Percentiles rank a stretch among this genome's conserved stretches.
Conservation (phyloP, 768 basidiomycete genomes). For the Kockovaella imperatae region DNA sequence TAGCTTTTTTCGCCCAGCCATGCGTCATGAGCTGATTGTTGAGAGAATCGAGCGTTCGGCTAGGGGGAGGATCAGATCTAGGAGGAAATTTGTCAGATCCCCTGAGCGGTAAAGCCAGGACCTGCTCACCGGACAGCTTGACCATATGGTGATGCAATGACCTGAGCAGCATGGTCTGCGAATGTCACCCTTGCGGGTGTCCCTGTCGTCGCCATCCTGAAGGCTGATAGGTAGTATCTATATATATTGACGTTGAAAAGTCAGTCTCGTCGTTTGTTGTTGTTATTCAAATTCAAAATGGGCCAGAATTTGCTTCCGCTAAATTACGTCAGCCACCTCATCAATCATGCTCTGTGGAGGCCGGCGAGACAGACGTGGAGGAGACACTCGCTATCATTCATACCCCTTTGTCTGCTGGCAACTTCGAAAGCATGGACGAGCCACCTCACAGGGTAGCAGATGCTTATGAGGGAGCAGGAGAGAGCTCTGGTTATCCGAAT, state of each 20-base stretch:
- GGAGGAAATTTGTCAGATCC: not conserved
- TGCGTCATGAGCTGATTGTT: constrained; percentile 30
- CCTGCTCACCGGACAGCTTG: not conserved
- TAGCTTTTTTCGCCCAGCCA: constrained; percentile 29
- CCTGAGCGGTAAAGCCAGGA: not conserved
- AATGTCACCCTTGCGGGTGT: not conserved
- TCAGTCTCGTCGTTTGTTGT: too few relatives aligned
- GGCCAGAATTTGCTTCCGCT: too few relatives aligned
- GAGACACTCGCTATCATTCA: too few relatives aligned
- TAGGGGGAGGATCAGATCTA: not conserved
- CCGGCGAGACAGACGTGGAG: too few relatives aligned
- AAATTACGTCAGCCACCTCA: too few relatives aligned
- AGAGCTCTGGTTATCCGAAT: constrained; percentile 11
- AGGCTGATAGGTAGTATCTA: too few relatives aligned
- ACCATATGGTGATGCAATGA: constrained; percentile 1
- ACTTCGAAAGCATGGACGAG: too few relatives aligned
- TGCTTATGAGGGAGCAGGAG: constrained; percentile 1
- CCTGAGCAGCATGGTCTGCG: not conserved
- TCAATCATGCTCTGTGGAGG: too few relatives aligned
- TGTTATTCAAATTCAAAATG: too few relatives aligned
- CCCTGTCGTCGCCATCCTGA: not conserved
- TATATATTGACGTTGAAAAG: too few relatives aligned
- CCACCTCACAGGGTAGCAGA: not conserved
- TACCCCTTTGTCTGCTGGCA: too few relatives aligned
- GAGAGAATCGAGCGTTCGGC: constrained; percentile 8